Base-by-base conservation (phyloP, 1,284 basidiomycete species). In the Boletus chippewaensis region DNA sequence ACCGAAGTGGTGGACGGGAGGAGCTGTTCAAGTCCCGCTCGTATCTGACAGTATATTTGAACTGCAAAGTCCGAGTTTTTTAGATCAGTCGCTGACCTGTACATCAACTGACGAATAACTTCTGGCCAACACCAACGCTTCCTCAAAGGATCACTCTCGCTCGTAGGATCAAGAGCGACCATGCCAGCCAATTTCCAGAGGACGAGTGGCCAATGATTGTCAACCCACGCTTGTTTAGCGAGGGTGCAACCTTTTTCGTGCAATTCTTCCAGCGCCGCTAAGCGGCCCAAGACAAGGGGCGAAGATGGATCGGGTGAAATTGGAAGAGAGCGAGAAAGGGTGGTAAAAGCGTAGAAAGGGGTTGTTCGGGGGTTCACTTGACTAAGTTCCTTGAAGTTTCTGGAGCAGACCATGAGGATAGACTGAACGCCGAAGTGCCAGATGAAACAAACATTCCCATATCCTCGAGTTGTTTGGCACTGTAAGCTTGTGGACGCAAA, bases 121-220 rank as follows among this genome's bases (percentile, higher is more conserved):
- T 90, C 86, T 6, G 71, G 64, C 83, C 87, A 94, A 55, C 77
- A 83, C 91, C 93, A 97, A 47, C 81, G 71, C 56, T 73, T 78
- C 47, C 60, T 69, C 15, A 59, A 58, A 16, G 75, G 71, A 32
- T 75, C 65, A 9, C 62, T 60, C 60, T 87, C 83, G 38, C 74
- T 70, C 24, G 75, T 65, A 1, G 91, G 91, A 56, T 88, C 80
- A 4, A 92, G 74, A 35, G 78, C 75, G 1, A 84, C 83, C 74
- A 91, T 81, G 4, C 88, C 87, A 1, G 93, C 90, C 10, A 97
- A 70, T 68, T 99, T 99, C 96, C 96, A 99, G 6, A 99, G 74
- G 39, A 99, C 83, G 40, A 95, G 70, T 5, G 72, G 65, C 89
- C 92, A 99, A 60, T 97, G 94, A 61, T 97, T 96, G 35, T 87